phyloP scores from a whole-genome alignment of 1,284 basidiomycete species.

The Athelia sp. region DNA sequence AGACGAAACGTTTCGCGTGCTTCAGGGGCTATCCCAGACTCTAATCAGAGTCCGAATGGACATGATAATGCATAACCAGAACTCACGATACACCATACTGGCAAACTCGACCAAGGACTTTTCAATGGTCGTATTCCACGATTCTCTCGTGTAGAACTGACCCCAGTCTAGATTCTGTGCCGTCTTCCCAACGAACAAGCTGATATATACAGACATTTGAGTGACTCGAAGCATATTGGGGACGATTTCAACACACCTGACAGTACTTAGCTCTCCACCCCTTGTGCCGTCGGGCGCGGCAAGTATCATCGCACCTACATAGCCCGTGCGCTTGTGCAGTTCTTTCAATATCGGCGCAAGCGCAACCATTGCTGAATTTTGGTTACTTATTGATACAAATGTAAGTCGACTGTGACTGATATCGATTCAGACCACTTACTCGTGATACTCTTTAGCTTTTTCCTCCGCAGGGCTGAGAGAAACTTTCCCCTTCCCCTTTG shows the following conservation, averaged over 20 bases:
- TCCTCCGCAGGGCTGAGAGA: no score
- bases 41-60: no score
- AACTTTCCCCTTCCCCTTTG: no score
- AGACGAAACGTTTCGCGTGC: no score
- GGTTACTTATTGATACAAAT: neutral
- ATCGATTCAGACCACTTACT: no score
- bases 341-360: neutral
- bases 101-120: neutral
- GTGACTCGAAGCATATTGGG: neutral
- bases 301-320: neutral
- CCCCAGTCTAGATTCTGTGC: neutral
- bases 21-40: no score
- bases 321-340: neutral
- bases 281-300: neutral
- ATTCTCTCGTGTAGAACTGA: neutral
- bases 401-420: no score
- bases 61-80: no score
- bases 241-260: neutral
- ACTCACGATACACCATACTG: neutral
- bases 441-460: no score
- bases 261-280: neutral
- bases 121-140: neutral
- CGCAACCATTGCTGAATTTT: neutral
- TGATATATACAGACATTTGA: neutral
- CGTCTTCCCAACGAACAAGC: neutral